Base-by-base conservation (phyloP, 768 basidiomycete genomes). In the Boletus tomentosulus region DNA sequence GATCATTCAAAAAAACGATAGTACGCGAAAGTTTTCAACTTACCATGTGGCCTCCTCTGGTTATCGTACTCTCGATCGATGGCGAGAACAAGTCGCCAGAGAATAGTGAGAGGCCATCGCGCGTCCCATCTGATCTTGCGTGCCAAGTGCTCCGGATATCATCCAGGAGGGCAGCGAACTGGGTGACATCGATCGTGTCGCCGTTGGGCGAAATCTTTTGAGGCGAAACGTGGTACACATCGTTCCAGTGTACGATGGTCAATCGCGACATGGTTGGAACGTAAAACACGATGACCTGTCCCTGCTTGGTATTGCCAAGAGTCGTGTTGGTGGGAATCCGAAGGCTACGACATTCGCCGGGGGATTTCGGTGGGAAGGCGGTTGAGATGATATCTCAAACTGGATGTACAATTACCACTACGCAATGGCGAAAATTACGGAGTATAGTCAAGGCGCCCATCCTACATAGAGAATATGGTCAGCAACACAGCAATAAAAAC, bases 11-110 rank as follows among this genome's bases (percentile, higher is more conserved):
- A 15, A 19, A 19, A 6, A 28, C 19, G 24, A 19, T n/a, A 25
- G 22, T 44, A 25, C 55, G 3, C 7, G 35, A 42, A 43, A 28
- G 37, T 13, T 60, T 11, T 10, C 22, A 5, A 41, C 75, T 50
- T 60, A 90, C 91, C 91, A 93, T 91, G 80, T 93, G 92, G 61
- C 86, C 89, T 44, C 92, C 92, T 67, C 92, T 76, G 5, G 92
- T 93, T 35, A 96, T 85, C 6, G 88, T 85, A 58, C 86, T 89
- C 71, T 95, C 93, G 1, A 89, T 78, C 1, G 87, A 90, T 0
- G 92, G 92, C 22, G 87, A 85, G 67, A 95, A 95, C 12, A 92
- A 75, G 67, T 95, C 93, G 9, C 93, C 93, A 37, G 90, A 93
- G 70, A 95, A 97, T 4, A 97, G 70, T 0, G 86, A 76, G 9